Percentiles rank a stretch among this genome's conserved stretches.
These are phyloP conservation scores for Alloascoidea hylecoeti DNA, from an alignment of 805 yeast species.

Conservation along the genomic window DNA sequence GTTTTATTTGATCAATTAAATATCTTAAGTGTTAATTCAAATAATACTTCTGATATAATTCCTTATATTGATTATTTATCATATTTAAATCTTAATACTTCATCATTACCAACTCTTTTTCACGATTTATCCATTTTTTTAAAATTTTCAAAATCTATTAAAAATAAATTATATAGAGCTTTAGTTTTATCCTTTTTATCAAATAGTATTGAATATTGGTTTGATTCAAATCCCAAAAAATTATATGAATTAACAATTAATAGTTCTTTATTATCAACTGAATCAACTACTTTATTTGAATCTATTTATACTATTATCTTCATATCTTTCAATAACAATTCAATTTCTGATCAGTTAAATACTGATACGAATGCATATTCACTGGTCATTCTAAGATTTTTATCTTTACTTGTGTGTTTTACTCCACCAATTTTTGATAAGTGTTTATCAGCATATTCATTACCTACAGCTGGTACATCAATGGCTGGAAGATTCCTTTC, in stretches of 20 bases:
- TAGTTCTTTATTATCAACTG: too few species aligned
- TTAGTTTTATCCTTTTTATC: background rate
- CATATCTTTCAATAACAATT: too few species aligned
- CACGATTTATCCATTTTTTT: background rate
- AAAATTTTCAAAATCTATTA: background rate
- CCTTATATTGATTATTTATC: background rate
- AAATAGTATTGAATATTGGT: background rate
- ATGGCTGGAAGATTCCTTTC: too few species aligned
- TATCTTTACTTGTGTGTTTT: background rate
- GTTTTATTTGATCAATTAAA: background rate
- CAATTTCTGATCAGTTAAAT: too few species aligned
- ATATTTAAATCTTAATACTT: background rate
- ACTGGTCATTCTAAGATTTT: background rate
- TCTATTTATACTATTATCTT: too few species aligned
- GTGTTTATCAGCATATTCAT: too few species aligned
- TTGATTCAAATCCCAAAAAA: background rate
- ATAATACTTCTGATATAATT: conserved; percentile 4
- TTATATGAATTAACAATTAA: background rate
- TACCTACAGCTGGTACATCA: too few species aligned
- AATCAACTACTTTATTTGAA: too few species aligned
- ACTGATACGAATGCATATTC: too few species aligned
- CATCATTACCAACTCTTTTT: background rate
- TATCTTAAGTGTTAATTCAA: conserved; percentile 14
- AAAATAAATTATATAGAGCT: background rate
- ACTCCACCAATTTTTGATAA: background rate